A percentile compares a stretch with the other conserved stretches of the same genome.
Evolutionary conservation across 768 basidiomycete species (phyloP).

Genomic region (Wakefieldia striispora): DNA sequence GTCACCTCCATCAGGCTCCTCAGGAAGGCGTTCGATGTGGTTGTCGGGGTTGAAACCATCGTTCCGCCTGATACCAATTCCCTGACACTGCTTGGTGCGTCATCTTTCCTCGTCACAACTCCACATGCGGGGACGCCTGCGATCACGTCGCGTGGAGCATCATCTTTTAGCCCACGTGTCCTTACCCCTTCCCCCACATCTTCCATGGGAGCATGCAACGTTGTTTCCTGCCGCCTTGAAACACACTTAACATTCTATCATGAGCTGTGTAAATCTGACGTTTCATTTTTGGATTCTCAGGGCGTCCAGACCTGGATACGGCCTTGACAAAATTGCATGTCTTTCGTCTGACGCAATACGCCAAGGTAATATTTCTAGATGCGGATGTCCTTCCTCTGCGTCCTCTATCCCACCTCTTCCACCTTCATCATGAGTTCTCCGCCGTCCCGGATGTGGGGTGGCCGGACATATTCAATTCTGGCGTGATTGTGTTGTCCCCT

Average conservation of each 20-base stretch:
- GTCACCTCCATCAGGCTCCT: conserved; percentile 78
- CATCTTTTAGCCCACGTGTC: conserved; percentile 10
- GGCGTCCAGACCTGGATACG: conserved; percentile 89
- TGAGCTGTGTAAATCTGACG: conserved; percentile 10
- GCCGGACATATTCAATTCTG: conserved; percentile 99
- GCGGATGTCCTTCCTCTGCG: conserved; percentile 88
- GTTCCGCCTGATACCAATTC: conserved; percentile 62
- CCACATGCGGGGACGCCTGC: not conserved
- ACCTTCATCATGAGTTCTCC: conserved; percentile 76
- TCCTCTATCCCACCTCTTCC: conserved; percentile 91
- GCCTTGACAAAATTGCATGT: conserved; percentile 96
- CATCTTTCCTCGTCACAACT: conserved; percentile 7
- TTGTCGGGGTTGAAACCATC: conserved; percentile 91
- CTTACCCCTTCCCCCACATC: conserved; percentile 5
- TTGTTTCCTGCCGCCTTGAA: conserved; percentile 17
- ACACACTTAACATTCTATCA: conserved; percentile 2
- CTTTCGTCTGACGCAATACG: conserved; percentile 86
- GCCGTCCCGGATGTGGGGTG: conserved; percentile 97
- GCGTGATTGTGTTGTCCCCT: conserved; percentile 85
- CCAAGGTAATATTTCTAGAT: conserved; percentile 87
- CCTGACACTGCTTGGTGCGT: conserved; percentile 77
- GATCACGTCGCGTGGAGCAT: conserved; percentile 5
- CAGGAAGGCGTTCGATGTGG: conserved; percentile 75
- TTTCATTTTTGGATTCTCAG: conserved; percentile 40
- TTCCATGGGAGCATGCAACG: conserved; percentile 14